Evolutionary conservation across 306 rosid genomes (phyloP).

Genomic region (Gleditsia sinensis): DNA sequence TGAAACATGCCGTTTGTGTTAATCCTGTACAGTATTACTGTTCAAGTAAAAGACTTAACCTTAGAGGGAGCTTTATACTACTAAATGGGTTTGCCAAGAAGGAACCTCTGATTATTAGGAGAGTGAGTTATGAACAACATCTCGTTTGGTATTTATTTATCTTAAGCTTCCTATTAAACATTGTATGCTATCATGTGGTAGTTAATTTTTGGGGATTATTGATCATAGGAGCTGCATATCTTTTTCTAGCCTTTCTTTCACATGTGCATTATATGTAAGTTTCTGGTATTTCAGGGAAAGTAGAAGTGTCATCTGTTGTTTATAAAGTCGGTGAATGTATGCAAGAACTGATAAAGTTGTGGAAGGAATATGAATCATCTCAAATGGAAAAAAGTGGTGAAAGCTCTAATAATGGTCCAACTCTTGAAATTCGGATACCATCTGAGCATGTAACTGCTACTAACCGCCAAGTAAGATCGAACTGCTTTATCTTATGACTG

Average conservation of each 20-base stretch:
- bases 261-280: slow-evolving; percentile 17
- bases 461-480: slow-evolving; percentile 84
- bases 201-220: slow-evolving; percentile 2
- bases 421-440: slow-evolving; percentile 89
- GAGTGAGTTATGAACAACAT: not conserved
- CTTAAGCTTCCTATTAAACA: slow-evolving; percentile 12
- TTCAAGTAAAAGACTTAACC: no score
- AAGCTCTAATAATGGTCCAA: slow-evolving; percentile 69
- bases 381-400: slow-evolving; percentile 64
- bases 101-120: not conserved
- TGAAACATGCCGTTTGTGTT: no score
- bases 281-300: slow-evolving; percentile 69
- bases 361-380: slow-evolving; percentile 73
- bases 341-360: slow-evolving; percentile 89
- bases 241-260: slow-evolving; percentile 29
- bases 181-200: slow-evolving; percentile 1
- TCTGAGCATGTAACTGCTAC: slow-evolving; percentile 90
- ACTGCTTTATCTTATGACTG: slow-evolving; percentile 7
- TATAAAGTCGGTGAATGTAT: slow-evolving; percentile 95
- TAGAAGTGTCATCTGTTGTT: slow-evolving; percentile 67
- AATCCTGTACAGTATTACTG: no score
- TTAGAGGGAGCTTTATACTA: not conserved
- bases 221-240: slow-evolving; percentile 5
- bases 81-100: not conserved
- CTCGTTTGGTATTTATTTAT: not conserved